These are phyloP conservation scores for Acephala macrosclerotiorum DNA, from an alignment of 2,329 filamentous ascomycete genomes.

Conservation along the genomic window DNA sequence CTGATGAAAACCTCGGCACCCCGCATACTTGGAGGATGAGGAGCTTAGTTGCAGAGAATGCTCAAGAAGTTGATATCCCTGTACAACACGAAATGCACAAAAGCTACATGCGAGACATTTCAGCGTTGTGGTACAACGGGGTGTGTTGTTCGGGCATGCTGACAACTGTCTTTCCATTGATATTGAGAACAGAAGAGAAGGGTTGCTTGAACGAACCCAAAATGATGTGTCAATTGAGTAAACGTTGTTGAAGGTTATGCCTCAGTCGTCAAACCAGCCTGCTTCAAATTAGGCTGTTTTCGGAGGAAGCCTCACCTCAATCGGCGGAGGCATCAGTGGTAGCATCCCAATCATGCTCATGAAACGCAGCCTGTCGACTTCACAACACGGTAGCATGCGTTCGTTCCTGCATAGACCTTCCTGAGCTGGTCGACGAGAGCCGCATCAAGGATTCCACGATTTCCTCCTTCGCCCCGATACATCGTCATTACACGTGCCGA, in stretches of 20 bases:
- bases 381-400: constrained; percentile 55
- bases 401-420: constrained; percentile 47
- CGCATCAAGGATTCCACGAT: constrained; percentile 62
- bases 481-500: constrained; percentile 47
- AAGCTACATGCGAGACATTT: constrained; percentile 4
- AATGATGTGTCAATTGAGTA: too few species aligned
- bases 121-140: not conserved
- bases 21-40: not conserved
- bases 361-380: constrained; percentile 60
- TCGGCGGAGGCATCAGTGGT: constrained; percentile 50
- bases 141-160: not conserved
- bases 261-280: not conserved
- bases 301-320: constrained; percentile 43
- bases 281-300: constrained; percentile 1
- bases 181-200: not conserved
- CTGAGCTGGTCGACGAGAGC: constrained; percentile 48
- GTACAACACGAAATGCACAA: not conserved
- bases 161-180: too few species aligned
- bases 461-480: constrained; percentile 63
- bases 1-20: not conserved
- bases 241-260: not conserved
- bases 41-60: too few species aligned
- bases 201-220: not conserved
- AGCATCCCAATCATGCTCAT: constrained; percentile 58
- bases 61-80: not conserved